Base-by-base conservation (phyloP, 768 basidiomycete species). In the Tephrocybe sp. region DNA sequence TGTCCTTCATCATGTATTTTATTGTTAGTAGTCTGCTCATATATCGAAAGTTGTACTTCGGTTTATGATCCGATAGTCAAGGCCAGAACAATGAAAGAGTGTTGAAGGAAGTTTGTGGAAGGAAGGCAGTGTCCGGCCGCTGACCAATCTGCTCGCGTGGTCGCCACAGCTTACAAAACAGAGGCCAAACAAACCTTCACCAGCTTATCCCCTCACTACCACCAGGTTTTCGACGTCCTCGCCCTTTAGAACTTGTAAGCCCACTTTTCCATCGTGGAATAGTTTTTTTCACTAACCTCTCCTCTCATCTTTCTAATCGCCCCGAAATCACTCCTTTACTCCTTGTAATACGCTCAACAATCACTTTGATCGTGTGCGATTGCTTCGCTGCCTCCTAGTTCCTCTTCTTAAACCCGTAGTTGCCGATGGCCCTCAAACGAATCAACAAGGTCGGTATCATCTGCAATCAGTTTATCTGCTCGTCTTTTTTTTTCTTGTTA, bases 391-490 rank as follows among this genome's bases (percentile, higher is more conserved):
- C 57, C 50, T 57, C 53, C 21, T 58, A 67, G 67, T 62, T 64
- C 64, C 61, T 68, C 56, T 54, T 61, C 60, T 63, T 61, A 57
- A 58, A 41, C 56, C 45, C 53, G 68, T 64, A 51, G 56, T 62
- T 54, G 49, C 55, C 62, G 63, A 98, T 98, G 96, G 94, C 96
- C 66, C 82, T 97, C 61, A 97, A 96, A 82, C 96, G 96, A 82
- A 98, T 98, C 78, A 96, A 96, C 88, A 98, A 97, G 90, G 94
- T 92, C 55, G 55, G 51, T 45, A 39, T 52, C 38, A 39, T 26
- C 26, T 45, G 40, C 32, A 51, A 51, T 45, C 50, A 30, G 51
- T 38, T 7, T 21, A 45, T 37, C 48, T 58, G 59, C 57, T 57
- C 6, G 42, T 28, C 28, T 30, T 15, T 48, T 20, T 34, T 50